Conservation (phyloP, 2,329 filamentous ascomycete genomes). For the Madurella fahalii region DNA sequence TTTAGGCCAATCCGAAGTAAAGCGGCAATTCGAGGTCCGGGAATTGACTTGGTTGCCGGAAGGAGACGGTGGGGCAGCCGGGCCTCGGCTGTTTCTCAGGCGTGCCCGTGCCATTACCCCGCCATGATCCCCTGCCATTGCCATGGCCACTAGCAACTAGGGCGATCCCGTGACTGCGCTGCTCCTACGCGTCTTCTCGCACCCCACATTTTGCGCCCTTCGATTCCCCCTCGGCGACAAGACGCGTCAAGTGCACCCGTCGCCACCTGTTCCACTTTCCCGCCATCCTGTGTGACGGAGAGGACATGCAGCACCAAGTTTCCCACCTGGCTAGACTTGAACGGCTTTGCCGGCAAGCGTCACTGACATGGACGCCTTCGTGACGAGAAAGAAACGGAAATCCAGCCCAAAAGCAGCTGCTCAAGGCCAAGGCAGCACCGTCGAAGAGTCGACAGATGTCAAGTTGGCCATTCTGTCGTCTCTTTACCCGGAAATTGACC, state of each 20-base stretch:
- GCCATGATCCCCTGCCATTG: background rate
- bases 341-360: background rate
- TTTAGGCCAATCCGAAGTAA: background rate
- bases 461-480: constrained; percentile 84
- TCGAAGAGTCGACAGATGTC: constrained; percentile 80
- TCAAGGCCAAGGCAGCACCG: constrained; percentile 30
- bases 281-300: background rate
- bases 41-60: no score
- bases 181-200: background rate
- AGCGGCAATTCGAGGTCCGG: no score
- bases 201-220: constrained; percentile 14
- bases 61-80: no score
- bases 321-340: background rate
- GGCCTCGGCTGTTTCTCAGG: constrained; percentile 20
- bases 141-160: background rate
- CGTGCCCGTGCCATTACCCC: constrained; percentile 1
- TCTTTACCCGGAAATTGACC: constrained; percentile 60
- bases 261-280: background rate
- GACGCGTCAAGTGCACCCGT: constrained; percentile 5
- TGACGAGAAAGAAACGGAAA: constrained; percentile 53
- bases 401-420: constrained; percentile 19
- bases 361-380: constrained; percentile 53
- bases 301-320: background rate
- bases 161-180: constrained; percentile 9
- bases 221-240: background rate